Conservation (phyloP, 2,329 filamentous ascomycete genomes). For the Pseudopyrenochaeta lycopersici region DNA sequence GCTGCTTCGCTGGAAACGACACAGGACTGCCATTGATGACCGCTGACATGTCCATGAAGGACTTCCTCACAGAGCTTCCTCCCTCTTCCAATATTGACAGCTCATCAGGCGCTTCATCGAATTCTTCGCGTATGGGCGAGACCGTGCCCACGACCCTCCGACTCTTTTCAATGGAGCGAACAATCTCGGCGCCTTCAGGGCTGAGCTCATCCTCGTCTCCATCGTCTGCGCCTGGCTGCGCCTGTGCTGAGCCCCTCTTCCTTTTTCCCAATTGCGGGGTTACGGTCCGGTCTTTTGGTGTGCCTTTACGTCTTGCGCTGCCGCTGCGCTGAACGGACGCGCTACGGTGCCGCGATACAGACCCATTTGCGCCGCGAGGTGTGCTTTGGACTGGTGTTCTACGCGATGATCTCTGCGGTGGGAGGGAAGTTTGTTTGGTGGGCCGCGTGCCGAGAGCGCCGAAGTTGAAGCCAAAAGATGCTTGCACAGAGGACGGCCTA, state of each 20-base stretch:
- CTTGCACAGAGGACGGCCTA: constrained; percentile 58
- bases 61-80: constrained; percentile 22
- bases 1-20: constrained; percentile 14
- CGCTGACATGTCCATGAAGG: constrained; percentile 9
- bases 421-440: constrained; percentile 37
- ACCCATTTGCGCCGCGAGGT: constrained; percentile 28
- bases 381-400: constrained; percentile 36
- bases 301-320: constrained; percentile 21
- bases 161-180: constrained; percentile 38
- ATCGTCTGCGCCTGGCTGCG: constrained; percentile 24
- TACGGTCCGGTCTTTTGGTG: constrained; percentile 23
- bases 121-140: constrained; percentile 35
- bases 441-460: constrained; percentile 29
- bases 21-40: constrained; percentile 20
- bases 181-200: constrained; percentile 35
- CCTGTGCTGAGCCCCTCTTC: constrained; percentile 37
- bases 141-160: constrained; percentile 32
- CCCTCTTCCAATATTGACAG: constrained; percentile 35
- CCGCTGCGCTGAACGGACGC: constrained; percentile 37
- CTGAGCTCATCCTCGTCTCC: constrained; percentile 45
- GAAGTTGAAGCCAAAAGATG: constrained; percentile 59
- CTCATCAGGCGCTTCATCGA: constrained; percentile 38
- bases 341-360: constrained; percentile 38
- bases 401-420: constrained; percentile 31
- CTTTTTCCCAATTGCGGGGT: constrained; percentile 46